Base-by-base conservation (phyloP, 495 filamentous ascomycete genomes). In the Staphylotrichum longicolle region DNA sequence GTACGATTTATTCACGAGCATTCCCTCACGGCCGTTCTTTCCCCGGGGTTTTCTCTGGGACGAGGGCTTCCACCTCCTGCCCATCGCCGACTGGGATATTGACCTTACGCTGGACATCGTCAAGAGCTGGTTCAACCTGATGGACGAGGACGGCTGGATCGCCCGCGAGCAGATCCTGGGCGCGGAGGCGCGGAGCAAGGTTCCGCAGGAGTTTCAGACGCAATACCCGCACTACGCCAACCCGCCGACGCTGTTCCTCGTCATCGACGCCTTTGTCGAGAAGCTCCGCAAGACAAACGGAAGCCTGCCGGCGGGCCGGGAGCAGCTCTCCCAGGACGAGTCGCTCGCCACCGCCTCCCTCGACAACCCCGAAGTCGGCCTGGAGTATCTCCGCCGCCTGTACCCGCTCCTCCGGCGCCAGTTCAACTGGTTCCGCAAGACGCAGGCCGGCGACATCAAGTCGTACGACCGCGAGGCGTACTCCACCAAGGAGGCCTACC, bases 181-280 rank as follows among this genome's bases (percentile, higher is more conserved):
- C 51, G 73, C 82, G n/a, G 94, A 98, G 75, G 94, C 94, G 42
- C 86, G 94, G 50, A 96, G 89, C 78, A 98, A 98, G 74, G 94
- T 98, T 11, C 94, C 94, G 1, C 69, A 75, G n/a, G 93, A 98
- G 73, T 98, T 98, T 72, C 95, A 96, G 62, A 82, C 90, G 37
- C 94, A 98, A 67, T 98, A 97, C 72, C 94, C 94, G 34, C 94
- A 98, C 72, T 97, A 98, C 68, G 94, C 94, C 52, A 98, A 98
- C 73, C 95, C 94, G 0, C 94, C 94, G n/a, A 98, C 94, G 1
- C 83, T 98, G 6, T 98, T 96, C 76, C 83, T 98, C 64, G 85
- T 94, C 52, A 72, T 98, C 14, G 89, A 94, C 61, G 79, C 80
- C 12, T 91, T 96, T 64, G 80, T 96, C 60, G 86, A 91, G 64